Evolutionary conservation across 129 eudicot genomes (phyloP).

Genomic region (Flaveria sonorensis): DNA sequence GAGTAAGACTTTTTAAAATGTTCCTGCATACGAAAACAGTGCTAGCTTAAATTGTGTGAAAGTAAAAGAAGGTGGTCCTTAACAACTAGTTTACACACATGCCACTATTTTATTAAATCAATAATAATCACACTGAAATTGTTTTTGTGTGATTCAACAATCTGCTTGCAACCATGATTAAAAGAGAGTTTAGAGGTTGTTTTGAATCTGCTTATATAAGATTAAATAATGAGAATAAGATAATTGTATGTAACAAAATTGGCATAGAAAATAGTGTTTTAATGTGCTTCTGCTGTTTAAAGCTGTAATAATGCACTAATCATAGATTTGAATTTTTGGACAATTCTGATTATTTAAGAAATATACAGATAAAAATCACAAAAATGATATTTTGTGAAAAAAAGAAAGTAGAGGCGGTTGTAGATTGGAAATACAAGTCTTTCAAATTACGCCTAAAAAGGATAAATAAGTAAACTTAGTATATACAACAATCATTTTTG

Average conservation of each 20-base stretch:
- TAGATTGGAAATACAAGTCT: background rate
- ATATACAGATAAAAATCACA: background rate
- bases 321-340: background rate
- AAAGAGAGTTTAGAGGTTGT: background rate
- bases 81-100: background rate
- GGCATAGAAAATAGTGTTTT: background rate
- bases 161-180: background rate
- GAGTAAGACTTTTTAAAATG: conserved; percentile 80
- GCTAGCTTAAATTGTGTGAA: conserved; percentile 4
- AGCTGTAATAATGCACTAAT: background rate
- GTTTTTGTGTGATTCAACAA: background rate
- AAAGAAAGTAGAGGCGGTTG: background rate
- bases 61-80: background rate
- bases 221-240: background rate
- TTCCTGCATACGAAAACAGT: conserved; percentile 52
- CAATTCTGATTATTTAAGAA: background rate
- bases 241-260: background rate
- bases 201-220: background rate
- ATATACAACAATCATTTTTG: background rate
- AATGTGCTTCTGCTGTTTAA: background rate
- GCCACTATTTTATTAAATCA: background rate
- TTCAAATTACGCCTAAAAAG: background rate
- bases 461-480: background rate
- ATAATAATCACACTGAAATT: no score
- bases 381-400: background rate